Base-by-base conservation (phyloP, 2,329 filamentous ascomycete species). In the Fusarium torreyae region DNA sequence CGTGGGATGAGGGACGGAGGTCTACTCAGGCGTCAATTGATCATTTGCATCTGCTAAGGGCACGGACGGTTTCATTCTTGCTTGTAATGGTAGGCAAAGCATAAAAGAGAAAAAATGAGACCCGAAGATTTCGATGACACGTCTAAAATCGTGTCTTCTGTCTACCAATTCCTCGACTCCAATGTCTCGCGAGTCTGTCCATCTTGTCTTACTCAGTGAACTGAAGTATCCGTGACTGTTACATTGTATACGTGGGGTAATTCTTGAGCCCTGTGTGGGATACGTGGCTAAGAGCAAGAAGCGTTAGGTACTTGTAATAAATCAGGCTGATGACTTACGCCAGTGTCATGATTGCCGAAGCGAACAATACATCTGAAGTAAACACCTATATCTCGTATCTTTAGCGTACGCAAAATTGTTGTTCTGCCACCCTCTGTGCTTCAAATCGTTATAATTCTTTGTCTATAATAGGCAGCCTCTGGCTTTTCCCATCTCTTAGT, bases 11-110 rank as follows among this genome's bases (percentile, higher is more conserved):
- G 70, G 76, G 77, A 76, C 75, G 74, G 77, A 77, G 75, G 76
- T 79, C 78, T 78, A 77, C 73, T 77, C 73, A 77, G 78, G 79
- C 79, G 79, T 80, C 77, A 77, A 79, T 80, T 79, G 77, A 80
- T 78, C 76, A 79, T 80, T 80, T 80, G 75, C 79, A 81, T 80
- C 78, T 78, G 75, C 74, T 76, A 77, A 77, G 77, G 76, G 74
- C 77, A 77, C 73, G 78, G 74, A 78, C 75, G 75, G 78, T 76
- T 80, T 79, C 76, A 77, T 76, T 73, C 76, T 78, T 78, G 75
- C 77, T 77, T 78, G 72, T 77, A 76, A 78, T 79, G 77, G 77
- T 80, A 78, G 75, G 74, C 71, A 73, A 77, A 71, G 74, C 77
- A 77, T 75, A 76, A 72, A 75, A 77, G 52, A 65, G 56, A 66